Conservation (phyloP, 495 filamentous ascomycete species). For the Podospora pseudopauciseta region DNA sequence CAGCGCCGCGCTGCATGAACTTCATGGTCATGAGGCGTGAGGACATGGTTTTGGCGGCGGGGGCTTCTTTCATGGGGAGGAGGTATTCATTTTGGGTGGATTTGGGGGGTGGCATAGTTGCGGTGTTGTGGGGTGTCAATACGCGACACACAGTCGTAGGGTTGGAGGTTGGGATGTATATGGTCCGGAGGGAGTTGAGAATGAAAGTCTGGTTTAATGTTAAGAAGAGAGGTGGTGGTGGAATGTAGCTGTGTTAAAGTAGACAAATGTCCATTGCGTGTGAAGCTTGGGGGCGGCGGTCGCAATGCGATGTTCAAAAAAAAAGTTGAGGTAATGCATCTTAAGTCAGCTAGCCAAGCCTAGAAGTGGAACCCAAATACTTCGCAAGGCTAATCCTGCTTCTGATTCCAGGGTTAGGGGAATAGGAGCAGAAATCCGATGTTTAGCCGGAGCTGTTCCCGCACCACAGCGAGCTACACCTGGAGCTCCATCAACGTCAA, state of each 20-base stretch:
- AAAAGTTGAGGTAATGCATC: neutral
- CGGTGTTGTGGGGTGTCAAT: neutral
- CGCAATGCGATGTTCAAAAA: neutral
- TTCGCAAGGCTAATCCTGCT: neutral
- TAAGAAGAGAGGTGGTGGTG: neutral
- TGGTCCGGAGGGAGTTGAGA: too few relatives aligned
- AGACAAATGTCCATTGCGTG: neutral
- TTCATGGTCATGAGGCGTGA: slow-evolving; percentile 92
- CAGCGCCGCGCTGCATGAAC: slow-evolving; percentile 95
- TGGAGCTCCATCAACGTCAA: slow-evolving; percentile 14
- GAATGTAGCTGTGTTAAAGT: neutral
- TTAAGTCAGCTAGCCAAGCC: neutral
- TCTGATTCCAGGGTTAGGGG: neutral
- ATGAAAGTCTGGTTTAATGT: too few relatives aligned
- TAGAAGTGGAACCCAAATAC: neutral
- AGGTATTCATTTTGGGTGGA: slow-evolving; percentile 3
- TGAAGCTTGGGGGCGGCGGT: neutral
- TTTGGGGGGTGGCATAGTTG: slow-evolving; percentile 21
- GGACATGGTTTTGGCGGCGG: slow-evolving; percentile 71
- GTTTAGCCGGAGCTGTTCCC: neutral
- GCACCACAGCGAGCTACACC: neutral
- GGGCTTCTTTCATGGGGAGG: slow-evolving; percentile 37
- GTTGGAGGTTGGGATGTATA: too few relatives aligned
- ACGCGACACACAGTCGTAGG: too few relatives aligned
- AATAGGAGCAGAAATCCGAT: neutral